Conservation (phyloP, 2,329 filamentous ascomycete species). For the Sphaerostilbella broomeana region DNA sequence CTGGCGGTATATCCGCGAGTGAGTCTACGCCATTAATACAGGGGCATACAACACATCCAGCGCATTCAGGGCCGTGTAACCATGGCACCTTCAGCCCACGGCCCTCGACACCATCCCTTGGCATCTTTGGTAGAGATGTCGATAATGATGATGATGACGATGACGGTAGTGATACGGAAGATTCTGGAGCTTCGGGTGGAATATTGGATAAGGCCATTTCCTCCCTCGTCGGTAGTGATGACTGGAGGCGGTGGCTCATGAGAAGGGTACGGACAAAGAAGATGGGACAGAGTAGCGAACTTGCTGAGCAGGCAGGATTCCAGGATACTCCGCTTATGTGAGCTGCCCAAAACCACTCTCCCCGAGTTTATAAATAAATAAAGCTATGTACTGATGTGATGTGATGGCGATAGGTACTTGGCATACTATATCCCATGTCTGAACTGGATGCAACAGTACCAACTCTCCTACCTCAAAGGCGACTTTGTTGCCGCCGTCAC, state of each 20-base stretch:
- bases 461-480: conserved; percentile 71
- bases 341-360: conserved; percentile 22
- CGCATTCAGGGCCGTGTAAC: conserved; percentile 48
- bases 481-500: conserved; percentile 85
- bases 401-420: conserved; percentile 65
- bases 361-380: too few relatives aligned
- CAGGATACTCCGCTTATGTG: conserved; percentile 69
- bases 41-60: conserved; percentile 22
- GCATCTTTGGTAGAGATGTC: conserved; percentile 18
- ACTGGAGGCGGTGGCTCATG: conserved; percentile 45
- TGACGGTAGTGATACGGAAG: conserved; percentile 28
- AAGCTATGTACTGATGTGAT: neutral
- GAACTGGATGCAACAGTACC: conserved; percentile 86
- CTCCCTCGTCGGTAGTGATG: conserved; percentile 32
- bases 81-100: conserved; percentile 74
- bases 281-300: conserved; percentile 64
- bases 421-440: conserved; percentile 89
- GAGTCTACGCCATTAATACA: conserved; percentile 48
- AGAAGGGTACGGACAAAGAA: conserved; percentile 54
- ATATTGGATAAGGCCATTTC: conserved; percentile 35
- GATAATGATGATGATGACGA: conserved; percentile 17
- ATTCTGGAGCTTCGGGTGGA: conserved; percentile 27
- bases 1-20: conserved; percentile 21
- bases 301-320: conserved; percentile 68
- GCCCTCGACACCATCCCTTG: conserved; percentile 42